Evolutionary conservation across 345 rosid genomes (phyloP).

Genomic region (Dimocarpus longan): DNA sequence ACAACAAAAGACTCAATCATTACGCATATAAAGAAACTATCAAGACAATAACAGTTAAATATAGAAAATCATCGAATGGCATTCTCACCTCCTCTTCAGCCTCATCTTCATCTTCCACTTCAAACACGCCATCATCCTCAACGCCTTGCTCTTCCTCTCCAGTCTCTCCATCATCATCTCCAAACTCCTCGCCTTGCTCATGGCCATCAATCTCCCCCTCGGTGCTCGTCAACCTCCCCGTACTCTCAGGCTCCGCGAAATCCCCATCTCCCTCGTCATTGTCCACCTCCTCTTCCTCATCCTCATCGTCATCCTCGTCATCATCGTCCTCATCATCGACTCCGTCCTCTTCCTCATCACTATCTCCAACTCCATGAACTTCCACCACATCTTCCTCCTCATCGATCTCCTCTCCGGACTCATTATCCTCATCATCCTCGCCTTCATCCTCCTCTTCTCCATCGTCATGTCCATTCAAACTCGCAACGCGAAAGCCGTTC

Average conservation of each 20-base stretch:
- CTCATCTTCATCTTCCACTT: constrained; percentile 51
- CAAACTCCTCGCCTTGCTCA: constrained; percentile 75
- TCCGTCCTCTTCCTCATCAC: constrained; percentile 48
- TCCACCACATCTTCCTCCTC: constrained; percentile 57
- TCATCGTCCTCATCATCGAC: constrained; percentile 49
- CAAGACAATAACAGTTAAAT: neutral
- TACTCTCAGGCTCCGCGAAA: constrained; percentile 42
- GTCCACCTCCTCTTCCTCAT: constrained; percentile 63
- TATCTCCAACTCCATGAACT: constrained; percentile 48
- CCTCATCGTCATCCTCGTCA: constrained; percentile 52
- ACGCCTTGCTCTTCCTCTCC: constrained; percentile 58
- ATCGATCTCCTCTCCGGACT: constrained; percentile 49
- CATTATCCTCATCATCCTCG: constrained; percentile 51
- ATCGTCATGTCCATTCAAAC: constrained; percentile 27
- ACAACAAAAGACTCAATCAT: neutral
- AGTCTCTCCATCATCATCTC: constrained; percentile 63
- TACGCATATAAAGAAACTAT: neutral
- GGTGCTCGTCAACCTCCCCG: constrained; percentile 43
- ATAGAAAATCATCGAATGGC: neutral
- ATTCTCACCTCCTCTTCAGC: constrained; percentile 70
- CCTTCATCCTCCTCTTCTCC: constrained; percentile 50
- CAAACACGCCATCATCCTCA: constrained; percentile 48
- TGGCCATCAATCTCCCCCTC: constrained; percentile 82
- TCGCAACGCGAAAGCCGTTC: constrained; percentile 50
- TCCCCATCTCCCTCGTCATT: constrained; percentile 51